Base-by-base conservation (phyloP, 495 filamentous ascomycete genomes). In the Penicillium lagena region DNA sequence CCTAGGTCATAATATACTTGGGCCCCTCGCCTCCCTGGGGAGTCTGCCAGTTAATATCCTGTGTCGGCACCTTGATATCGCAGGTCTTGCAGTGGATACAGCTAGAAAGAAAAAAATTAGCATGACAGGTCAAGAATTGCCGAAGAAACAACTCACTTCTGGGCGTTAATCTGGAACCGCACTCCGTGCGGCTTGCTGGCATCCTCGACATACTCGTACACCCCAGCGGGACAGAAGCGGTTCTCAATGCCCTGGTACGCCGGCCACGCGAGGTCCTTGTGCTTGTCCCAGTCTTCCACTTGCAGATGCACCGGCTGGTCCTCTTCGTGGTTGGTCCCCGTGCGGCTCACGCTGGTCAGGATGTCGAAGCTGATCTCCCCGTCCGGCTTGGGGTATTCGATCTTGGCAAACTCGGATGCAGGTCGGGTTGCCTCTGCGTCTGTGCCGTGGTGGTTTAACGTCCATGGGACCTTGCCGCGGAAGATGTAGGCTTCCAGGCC, bases 61-160 rank as follows among this genome's bases (percentile, higher is more conserved):
- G 93, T 40, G 82, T 79, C 3, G 93, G 93, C 10, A 85, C 90
- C 72, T 99, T 99, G 64, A 99, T 97, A 66, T 99, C 93, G 60
- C 93, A 99, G 4, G 93, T 97, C 79, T 99, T 99, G 74, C 93
- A 99, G 67, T 99, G 93, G 44, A 99, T 93, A 63, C 93, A 99
- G 65, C 90, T 94, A 51, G 37, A 43, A 4, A 3, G 4, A 22
- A 22, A 9, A 31, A 17, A 0, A 50, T 75, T 49, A 75, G 63
- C 35, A 52, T 44, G 22, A 22, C 22, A 22, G 4, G 22, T 22
- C 22, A 22, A 22, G 22, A 22, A 22, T 4, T 3, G 22, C 22
- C 4, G 28, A 35, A 17, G 30, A 11, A 13, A 44, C 35, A 34
- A 83, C 88, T 78, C 75, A 94, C 89, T 97, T 96, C 60, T 97